Evolutionary conservation across 2,329 filamentous ascomycete species (phyloP), one percentile per base, ranked within the genome.

Genomic region (Raffaelea deltoideospora): DNA sequence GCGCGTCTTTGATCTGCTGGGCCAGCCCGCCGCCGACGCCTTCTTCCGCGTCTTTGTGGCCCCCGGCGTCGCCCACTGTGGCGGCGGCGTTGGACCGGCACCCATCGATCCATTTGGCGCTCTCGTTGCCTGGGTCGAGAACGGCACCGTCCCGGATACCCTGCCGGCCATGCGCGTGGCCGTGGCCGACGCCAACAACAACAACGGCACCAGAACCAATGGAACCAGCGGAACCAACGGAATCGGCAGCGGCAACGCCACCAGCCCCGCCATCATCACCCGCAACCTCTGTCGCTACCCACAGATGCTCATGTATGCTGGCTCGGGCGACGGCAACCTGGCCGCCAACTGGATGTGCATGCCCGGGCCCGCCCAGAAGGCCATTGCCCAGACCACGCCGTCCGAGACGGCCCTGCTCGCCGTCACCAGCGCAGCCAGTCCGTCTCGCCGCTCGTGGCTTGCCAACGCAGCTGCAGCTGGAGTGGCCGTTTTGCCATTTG

Each of bases 11-110:
- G 42, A 35, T 7, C 14, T 41, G 6, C 29, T 42, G 18, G 35
- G 35, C 3, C 37, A 47, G 31, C 41, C 39, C 0, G 39, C 43
- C 7, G 35, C 39, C 4, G 37, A 48, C 34, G 38, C 45, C 23
- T 56, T 52, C 42, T 58, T 51, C 37, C 46, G 53, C 10, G 45
- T 52, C 27, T 58, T 52, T 31, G 37, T 45, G 17, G 46, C 50
- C 4, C 49, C 55, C 1, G 55, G 54, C 0, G 27, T 55, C 22
- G 42, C 38, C 4, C 55, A 58, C 43, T 57, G 55, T 42, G 37
- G 32, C n/a, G 44, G 45, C 9, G 51, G 52, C 1, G 14, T 27
- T 2, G 50, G 53, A 9, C 47, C 44, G 3, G 37, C 42, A 32
- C 51, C 52, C 7, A 40, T 31, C 3, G 37, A 39, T 28, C 37